Evolutionary conservation across 1,284 basidiomycete species (phyloP).

Genomic region (Austropuccinia psidii): DNA sequence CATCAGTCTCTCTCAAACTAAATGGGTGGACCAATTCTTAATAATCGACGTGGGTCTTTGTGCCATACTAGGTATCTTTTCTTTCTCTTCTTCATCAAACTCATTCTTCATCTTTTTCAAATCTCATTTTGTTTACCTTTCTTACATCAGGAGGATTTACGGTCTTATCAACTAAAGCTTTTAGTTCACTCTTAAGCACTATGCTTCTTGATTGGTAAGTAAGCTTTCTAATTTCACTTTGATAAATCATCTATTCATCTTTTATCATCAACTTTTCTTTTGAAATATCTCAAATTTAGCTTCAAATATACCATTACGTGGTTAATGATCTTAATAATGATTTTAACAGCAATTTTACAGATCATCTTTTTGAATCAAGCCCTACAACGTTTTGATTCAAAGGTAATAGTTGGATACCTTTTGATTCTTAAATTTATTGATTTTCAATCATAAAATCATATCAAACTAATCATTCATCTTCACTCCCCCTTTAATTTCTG

Average conservation of each 20-base stretch:
- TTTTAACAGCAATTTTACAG: slow-evolving; percentile 75
- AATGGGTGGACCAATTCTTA: slow-evolving; percentile 62
- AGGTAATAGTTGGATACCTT: slow-evolving; percentile 20
- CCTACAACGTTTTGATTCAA: slow-evolving; percentile 48
- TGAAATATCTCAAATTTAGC: slow-evolving; percentile 7
- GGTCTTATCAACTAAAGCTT: slow-evolving; percentile 83
- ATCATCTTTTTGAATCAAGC: slow-evolving; percentile 74
- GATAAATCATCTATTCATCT: slow-evolving; percentile 55
- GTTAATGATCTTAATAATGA: slow-evolving; percentile 56
- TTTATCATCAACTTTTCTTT: background rate
- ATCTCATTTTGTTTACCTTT: background rate
- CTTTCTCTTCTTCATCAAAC: background rate
- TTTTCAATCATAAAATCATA: background rate
- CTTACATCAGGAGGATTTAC: slow-evolving; percentile 70
- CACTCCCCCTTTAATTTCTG: background rate
- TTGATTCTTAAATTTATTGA: background rate
- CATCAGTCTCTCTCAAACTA: slow-evolving; percentile 56
- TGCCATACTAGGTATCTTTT: slow-evolving; percentile 64
- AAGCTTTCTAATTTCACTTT: slow-evolving; percentile 69
- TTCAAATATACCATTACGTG: slow-evolving; percentile 44
- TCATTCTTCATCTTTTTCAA: background rate
- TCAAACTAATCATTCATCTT: slow-evolving; percentile 37
- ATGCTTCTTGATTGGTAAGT: slow-evolving; percentile 66
- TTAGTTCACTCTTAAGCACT: slow-evolving; percentile 69
- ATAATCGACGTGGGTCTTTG: slow-evolving; percentile 81